Evolutionary conservation across 345 rosid species (phyloP).

Genomic region (Ricinus communis): DNA sequence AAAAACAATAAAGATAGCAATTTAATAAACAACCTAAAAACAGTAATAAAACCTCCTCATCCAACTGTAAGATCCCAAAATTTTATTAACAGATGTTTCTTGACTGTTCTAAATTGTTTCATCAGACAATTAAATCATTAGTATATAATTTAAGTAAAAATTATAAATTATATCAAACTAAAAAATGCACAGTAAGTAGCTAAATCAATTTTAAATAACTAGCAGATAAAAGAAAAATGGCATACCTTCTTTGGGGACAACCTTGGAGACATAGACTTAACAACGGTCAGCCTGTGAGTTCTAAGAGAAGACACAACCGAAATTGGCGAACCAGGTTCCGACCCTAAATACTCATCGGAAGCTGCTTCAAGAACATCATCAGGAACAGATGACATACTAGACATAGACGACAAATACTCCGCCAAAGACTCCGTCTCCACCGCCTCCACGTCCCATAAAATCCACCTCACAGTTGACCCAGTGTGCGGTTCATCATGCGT

Average conservation of each 20-base stretch:
- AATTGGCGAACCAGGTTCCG: conserved; percentile 42
- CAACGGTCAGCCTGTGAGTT: conserved; percentile 42
- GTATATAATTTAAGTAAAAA: too few relatives aligned
- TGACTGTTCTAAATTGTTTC: too few relatives aligned
- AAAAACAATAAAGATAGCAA: too few relatives aligned
- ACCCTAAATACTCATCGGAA: conserved; percentile 33
- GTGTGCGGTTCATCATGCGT: conserved; percentile 80
- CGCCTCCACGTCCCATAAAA: conserved; percentile 74
- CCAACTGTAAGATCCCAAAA: too few relatives aligned
- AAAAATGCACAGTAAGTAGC: not conserved
- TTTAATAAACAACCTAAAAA: too few relatives aligned
- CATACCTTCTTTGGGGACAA: conserved; percentile 49
- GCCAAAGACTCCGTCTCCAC: conserved; percentile 40
- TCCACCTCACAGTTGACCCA: conserved; percentile 61
- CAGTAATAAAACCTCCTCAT: too few relatives aligned
- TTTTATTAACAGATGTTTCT: too few relatives aligned
- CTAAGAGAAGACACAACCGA: conserved; percentile 34
- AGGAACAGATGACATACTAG: conserved; percentile 50
- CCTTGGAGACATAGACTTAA: conserved; percentile 41
- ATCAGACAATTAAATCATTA: too few relatives aligned
- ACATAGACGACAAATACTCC: conserved; percentile 55
- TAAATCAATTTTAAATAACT: not conserved
- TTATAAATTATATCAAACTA: not conserved
- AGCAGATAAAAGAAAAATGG: not conserved
- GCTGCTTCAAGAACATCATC: conserved; percentile 38